Base-by-base conservation (phyloP, 208 protist species). In the Strigomonas galati region DNA sequence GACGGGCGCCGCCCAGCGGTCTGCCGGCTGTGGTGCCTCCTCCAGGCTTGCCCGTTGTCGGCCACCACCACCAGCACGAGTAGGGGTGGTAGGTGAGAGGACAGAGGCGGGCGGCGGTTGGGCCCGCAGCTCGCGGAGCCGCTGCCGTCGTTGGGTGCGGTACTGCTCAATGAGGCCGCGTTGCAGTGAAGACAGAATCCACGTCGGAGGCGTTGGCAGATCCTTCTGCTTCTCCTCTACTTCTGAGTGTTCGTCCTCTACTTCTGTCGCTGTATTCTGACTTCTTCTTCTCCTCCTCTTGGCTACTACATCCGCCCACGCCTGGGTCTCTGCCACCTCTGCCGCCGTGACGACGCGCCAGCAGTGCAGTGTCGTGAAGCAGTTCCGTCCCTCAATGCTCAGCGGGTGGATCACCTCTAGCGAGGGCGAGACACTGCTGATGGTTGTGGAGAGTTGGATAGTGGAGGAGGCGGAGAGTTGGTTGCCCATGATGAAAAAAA, bases 281-380 rank as follows among this genome's bases (percentile, higher is more conserved):
- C 37, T 44, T 14, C 14, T 44, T 14, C 37, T 44, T 14, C 14
- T 44, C 37, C 37, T 14, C 37, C 37, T 44, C 37, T 14, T 44
- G 9, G 14, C 37, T 14, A 44, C 37, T 14, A 6, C 37, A 44
- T 44, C 37, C 10, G 10, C 44, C 44, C 44, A 15, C n/a, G 44
- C 44, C 10, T 17, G 44, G 44, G 44, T 17, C 2, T 21, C 44
- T 17, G 3, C n/a, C 17, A 4, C n/a, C 10, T 51, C 44, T 21
- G 44, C 44, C 17, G 17, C 9, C 44, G 17, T 21, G 44, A 15
- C 9, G 44, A n/a, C 3, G 10, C 64, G 7, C 0, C 69, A 57
- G 66, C 89, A 95, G 46, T 81, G 84, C 21, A 95, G 82, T 7
- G 80, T 89, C 15, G 82, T 67, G 53, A 90, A 88, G 66, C 79